Base-by-base conservation (phyloP, 1,284 basidiomycete species). In the Cutaneotrichosporon mucoides region DNA sequence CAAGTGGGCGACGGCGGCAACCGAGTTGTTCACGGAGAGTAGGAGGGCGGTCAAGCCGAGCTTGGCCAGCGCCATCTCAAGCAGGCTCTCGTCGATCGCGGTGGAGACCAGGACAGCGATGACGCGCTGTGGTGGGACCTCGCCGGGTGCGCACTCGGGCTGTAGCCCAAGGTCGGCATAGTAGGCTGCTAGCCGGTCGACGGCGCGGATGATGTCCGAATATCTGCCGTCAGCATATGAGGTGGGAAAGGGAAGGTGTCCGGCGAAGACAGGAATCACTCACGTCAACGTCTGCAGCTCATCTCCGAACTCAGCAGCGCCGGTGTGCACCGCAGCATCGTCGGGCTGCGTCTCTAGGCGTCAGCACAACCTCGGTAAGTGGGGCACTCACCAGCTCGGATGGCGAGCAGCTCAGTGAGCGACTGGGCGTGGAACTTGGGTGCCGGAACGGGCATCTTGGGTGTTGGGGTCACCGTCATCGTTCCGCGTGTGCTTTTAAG, bases 1-100 rank as follows among this genome's bases (percentile, higher is more conserved):
- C 47, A 87, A 75, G 66, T 86, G 84, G 0, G 83, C 82, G 36
- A 84, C 79, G 5, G 84, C 84, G 0, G 83, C 75, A 0, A 82
- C 76, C 0, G 82, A 83, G 70, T 85, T 86, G 73, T 86, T 84
- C 46, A 82, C 79, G 5, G 81, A 83, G n/a, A 84, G 70, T 2
- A 84, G 73, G 11, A 84, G 75, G 6, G 81, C 68, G 1, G 78
- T 70, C 12, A 81, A 72, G n/a, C 79, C 81, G 43, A 82, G 72
- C 65, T 81, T 81, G 37, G 77, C 76, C 6, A 82, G 77, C 1
- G 81, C 81, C 16, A 82, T 77, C 65, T 82, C 81, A 11, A 82
- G 76, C 2, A 82, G 72, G 1, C 80, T 73, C 65, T 80, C 79
- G 65, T 82, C 79, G 49, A 81, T 73, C 0, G 80, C 77, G 1